Evolutionary conservation across 2,329 filamentous ascomycete species (phyloP).

Genomic region (Mariannaea sp.): DNA sequence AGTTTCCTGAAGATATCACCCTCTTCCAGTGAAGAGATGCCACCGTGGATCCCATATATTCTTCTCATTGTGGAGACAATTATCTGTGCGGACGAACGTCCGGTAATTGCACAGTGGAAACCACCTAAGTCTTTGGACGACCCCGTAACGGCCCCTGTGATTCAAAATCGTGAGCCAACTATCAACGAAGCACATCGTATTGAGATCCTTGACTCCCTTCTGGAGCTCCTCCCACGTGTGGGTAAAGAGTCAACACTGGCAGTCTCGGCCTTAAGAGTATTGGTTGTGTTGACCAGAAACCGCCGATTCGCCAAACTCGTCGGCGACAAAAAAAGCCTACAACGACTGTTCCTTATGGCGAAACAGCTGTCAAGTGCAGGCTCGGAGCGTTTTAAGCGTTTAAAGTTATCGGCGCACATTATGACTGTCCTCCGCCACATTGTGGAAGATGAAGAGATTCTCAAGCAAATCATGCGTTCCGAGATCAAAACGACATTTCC

Average conservation of each 20-base stretch:
- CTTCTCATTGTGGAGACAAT: conserved; percentile 88
- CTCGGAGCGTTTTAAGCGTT: conserved; percentile 70
- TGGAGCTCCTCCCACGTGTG: conserved; percentile 82
- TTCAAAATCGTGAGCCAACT: conserved; percentile 64
- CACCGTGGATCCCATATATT: conserved; percentile 90
- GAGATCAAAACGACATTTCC: conserved; percentile 85
- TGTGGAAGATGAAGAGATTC: conserved; percentile 88
- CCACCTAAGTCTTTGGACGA: conserved; percentile 57
- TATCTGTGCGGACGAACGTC: conserved; percentile 86
- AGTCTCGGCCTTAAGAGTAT: conserved; percentile 77
- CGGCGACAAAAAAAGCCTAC: conserved; percentile 86
- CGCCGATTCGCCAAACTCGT: conserved; percentile 75
- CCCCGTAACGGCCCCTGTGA: conserved; percentile 56
- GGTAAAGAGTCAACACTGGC: conserved; percentile 87
- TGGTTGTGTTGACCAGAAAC: conserved; percentile 85
- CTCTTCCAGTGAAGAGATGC: conserved; percentile 74
- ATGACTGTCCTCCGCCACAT: conserved; percentile 90
- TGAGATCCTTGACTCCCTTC: conserved; percentile 74
- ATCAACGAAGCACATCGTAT: conserved; percentile 66
- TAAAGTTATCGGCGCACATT: conserved; percentile 63
- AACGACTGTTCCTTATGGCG: conserved; percentile 91
- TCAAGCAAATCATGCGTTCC: conserved; percentile 88
- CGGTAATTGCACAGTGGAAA: conserved; percentile 74
- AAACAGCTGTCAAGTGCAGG: conserved; percentile 85
- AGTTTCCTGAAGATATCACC: conserved; percentile 75